Evolutionary conservation across 768 basidiomycete species (phyloP).

Genomic region (Termitomyces titanicus): DNA sequence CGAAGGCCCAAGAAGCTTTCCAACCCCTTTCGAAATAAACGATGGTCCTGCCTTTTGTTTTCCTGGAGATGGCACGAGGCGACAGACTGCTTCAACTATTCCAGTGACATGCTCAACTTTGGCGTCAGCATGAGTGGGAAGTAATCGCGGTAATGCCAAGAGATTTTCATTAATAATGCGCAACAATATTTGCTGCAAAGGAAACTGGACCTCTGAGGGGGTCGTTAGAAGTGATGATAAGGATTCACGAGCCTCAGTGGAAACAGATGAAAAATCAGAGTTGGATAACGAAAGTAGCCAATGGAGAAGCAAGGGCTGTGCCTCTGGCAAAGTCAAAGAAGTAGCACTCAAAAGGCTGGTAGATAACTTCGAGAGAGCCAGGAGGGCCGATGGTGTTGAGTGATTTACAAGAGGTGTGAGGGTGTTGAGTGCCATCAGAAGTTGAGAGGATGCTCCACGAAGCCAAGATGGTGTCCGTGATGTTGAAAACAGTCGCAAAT

Average conservation of each 20-base stretch:
- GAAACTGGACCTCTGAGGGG: slow-evolving; percentile 37
- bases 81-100: slow-evolving; percentile 70
- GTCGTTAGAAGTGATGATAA: slow-evolving; percentile 44
- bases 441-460: slow-evolving; percentile 73
- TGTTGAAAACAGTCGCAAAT: slow-evolving; percentile 43
- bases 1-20: slow-evolving; percentile 69
- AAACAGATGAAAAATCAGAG: slow-evolving; percentile 52
- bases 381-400: slow-evolving; percentile 61
- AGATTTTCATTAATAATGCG: slow-evolving; percentile 64
- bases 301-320: slow-evolving; percentile 63
- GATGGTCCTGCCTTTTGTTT: slow-evolving; percentile 25
- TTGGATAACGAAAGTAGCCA: slow-evolving; percentile 72
- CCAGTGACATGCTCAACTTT: slow-evolving; percentile 67
- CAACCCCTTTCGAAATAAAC: slow-evolving; percentile 50
- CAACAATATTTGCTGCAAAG: slow-evolving; percentile 53
- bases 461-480: slow-evolving; percentile 75
- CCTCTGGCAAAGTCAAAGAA: slow-evolving; percentile 60
- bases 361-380: slow-evolving; percentile 55
- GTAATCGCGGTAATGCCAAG: slow-evolving; percentile 64
- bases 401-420: slow-evolving; percentile 71
- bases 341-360: slow-evolving; percentile 50
- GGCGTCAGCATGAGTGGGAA: slow-evolving; percentile 68
- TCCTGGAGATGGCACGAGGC: slow-evolving; percentile 29
- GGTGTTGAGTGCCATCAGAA: slow-evolving; percentile 78
- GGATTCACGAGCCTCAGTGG: slow-evolving; percentile 40